phyloP scores from a whole-genome alignment of 78 protist species.

The Capsaspora owczarzaki region DNA sequence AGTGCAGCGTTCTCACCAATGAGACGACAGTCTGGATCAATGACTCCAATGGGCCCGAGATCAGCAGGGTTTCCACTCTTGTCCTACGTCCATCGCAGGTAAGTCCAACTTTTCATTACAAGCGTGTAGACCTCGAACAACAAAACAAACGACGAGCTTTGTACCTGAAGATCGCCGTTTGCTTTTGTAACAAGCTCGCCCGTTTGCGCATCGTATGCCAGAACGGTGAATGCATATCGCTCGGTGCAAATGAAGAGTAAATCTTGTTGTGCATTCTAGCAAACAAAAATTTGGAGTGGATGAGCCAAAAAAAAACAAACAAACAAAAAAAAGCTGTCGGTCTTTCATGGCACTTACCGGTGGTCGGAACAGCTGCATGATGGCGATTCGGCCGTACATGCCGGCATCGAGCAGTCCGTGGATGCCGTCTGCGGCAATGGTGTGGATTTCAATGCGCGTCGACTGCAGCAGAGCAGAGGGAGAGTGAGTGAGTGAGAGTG shows the following conservation, averaged over 20 bases:
- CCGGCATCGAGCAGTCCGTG: constrained; percentile 52
- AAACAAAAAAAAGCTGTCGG: neutral
- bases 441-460: constrained; percentile 55
- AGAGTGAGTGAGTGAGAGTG: no score
- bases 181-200: constrained; percentile 54
- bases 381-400: constrained; percentile 59
- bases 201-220: constrained; percentile 32
- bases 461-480: constrained; percentile 13
- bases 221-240: constrained; percentile 43
- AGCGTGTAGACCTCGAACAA: no score
- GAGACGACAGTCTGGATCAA: constrained; percentile 61
- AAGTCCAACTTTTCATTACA: no score
- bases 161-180: constrained; percentile 43
- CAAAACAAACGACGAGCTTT: no score
- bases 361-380: constrained; percentile 26
- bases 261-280: constrained; percentile 8
- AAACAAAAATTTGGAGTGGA: no score
- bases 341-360: neutral
- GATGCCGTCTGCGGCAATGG: constrained; percentile 46
- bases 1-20: constrained; percentile 22
- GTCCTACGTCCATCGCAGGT: constrained; percentile 27
- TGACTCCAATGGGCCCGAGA: constrained; percentile 32
- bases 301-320: neutral
- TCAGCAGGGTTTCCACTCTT: constrained; percentile 42
- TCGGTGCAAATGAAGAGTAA: constrained; percentile 54